Base-by-base conservation (phyloP, 2,329 filamentous ascomycete genomes). In the Ascochyta koolunga region DNA sequence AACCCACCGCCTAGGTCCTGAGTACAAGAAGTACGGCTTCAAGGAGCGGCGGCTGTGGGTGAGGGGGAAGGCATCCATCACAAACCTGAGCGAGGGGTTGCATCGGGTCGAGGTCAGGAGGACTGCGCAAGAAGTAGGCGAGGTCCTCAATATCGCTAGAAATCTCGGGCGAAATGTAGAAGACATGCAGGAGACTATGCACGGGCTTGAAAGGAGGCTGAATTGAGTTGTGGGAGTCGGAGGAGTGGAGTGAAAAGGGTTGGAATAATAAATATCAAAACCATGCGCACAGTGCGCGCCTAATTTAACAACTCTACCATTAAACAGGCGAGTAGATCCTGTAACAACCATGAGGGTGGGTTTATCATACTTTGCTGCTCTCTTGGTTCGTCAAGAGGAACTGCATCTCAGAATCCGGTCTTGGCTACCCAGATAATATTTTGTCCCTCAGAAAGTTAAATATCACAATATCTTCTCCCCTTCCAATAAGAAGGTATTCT, bases 1-100 rank as follows among this genome's bases (percentile, higher is more conserved):
- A 13, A 68, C 68, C 3, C 71, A 72, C 27, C 57, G 67, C 11
- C 55, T 64, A 15, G 58, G 58, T 2, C 61, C 55, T 5, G 65
- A 73, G 40, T 78, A 78, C 48, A 60, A 60, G 11, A 61, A 69
- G 1, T 72, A 73, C 33, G 69, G 68, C 5, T 60, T 76, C 1
- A 60, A 62, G 22, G 68, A 72, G 56, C 58, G 77, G 10, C 67
- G 72, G 45, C 35, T 69, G 13, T 78, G 76, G 77, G 54, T 78
- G 35, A 64, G 63, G 27, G 59, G 65, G 42, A 78, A 77, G 52
- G 58, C 65, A 2, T 69, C 72, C 36, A 73, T 73, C 11, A 61
- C 75, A 42, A 59, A 55, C n/a, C 57, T 79, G 45, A 70, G 74
- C 32, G 62, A 73, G 37, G 58, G 61, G 3, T 45, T 79, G 47